Conservation (phyloP, 2,329 filamentous ascomycete species). For the Fusarium pilosicola region DNA sequence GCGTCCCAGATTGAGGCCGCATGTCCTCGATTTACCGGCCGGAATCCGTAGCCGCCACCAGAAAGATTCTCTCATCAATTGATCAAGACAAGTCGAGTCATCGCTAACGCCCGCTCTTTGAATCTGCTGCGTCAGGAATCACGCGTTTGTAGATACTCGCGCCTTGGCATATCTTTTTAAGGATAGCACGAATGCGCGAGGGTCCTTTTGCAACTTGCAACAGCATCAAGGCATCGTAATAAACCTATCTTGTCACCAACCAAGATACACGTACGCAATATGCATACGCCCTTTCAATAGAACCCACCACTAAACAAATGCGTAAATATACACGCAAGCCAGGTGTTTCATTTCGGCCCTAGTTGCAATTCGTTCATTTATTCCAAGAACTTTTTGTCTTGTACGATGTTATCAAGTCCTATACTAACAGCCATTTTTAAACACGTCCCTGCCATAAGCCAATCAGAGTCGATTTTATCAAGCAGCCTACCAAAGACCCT, state of each 20-base stretch:
- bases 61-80: not conserved
- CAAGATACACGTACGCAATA: constrained; percentile 16
- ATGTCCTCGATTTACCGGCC: constrained; percentile 27
- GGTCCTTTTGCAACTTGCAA: not conserved
- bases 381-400: constrained; percentile 9
- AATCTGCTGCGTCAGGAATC: constrained; percentile 20
- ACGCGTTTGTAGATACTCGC: not conserved
- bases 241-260: not conserved
- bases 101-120: constrained; percentile 22
- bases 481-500: constrained; percentile 42
- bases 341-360: constrained; percentile 33
- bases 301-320: constrained; percentile 5
- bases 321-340: constrained; percentile 41
- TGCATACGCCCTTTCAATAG: constrained; percentile 15
- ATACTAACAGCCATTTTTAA: not conserved
- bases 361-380: constrained; percentile 4
- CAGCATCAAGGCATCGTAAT: constrained; percentile 21
- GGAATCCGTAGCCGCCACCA: constrained; percentile 11
- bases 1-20: constrained; percentile 20
- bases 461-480: constrained; percentile 42
- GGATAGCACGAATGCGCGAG: not conserved
- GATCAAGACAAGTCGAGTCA: constrained; percentile 25
- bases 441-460: constrained; percentile 24
- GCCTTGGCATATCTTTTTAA: constrained; percentile 22
- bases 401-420: constrained; percentile 5